Evolutionary conservation across 345 rosid genomes (phyloP), one percentile per base, ranked within the genome.

Genomic region (Euphorbia tirucalli): DNA sequence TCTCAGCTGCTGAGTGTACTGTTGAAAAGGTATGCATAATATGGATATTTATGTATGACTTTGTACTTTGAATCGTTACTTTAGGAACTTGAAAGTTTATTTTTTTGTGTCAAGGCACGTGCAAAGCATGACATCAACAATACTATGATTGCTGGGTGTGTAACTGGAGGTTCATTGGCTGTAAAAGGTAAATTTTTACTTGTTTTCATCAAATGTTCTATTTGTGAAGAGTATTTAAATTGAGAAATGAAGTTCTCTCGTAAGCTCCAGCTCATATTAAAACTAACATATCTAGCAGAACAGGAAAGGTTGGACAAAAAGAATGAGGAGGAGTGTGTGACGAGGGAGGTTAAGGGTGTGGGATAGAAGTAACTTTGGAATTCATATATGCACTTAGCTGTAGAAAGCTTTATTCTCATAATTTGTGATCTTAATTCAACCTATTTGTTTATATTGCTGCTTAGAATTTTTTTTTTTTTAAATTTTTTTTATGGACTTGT

Each of bases 1-100:
- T 95, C 83, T 90, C 98, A 0, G 96, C 93, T 52, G 89, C 94
- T 0, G 99, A 95, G 81, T 95, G 97, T 71, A 82, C 86, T 46
- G 82, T 88, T 69, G 99, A 95, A 83, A 89, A 95, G 98, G 98
- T 89, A 83, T 46, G 21, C 49, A 25, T 37, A 30, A 52, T 62
- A 61, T 35, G 37, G 4, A 37, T 59, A 31, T 44, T 21, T 25
- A 27, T 37, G 4, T 25, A 27, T 30, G 22, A 18, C 21, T 0
- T 19, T 16, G 11, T 13, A 41, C 21, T 43, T 35, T 32, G 6
- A 50, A 66, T 67, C 10, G 18, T 55, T 65, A 25, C 2, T 37
- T 16, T 60, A 7, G 58, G 37, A 18, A 68, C 44, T 69, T 63
- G 39, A 57, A 16, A 5, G 41, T 63, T 50, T 3, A 37, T 50